A percentile compares a stretch with the other conserved stretches of the same genome.
These are phyloP conservation scores for Viridothelium virens DNA, from an alignment of 495 filamentous ascomycete species.

Conservation along the genomic window DNA sequence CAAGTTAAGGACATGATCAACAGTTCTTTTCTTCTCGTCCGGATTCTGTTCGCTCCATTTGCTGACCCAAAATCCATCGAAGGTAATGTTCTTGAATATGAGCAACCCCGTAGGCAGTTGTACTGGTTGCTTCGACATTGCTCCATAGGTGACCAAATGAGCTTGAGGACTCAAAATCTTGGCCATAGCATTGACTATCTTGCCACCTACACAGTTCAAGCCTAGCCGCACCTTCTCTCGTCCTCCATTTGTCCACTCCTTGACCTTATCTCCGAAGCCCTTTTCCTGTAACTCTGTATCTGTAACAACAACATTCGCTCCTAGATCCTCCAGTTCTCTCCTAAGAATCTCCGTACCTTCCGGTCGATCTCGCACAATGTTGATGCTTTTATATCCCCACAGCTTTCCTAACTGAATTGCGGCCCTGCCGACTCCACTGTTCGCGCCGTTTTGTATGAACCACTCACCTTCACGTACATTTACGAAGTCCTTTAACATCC, in stretches of 20 bases:
- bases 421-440: constrained; percentile 80
- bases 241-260: constrained; percentile 61
- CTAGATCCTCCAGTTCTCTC: constrained; percentile 58
- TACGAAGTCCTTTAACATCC: constrained; percentile 82
- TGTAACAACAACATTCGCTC: constrained; percentile 73
- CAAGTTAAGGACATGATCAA: constrained; percentile 71
- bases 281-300: constrained; percentile 65
- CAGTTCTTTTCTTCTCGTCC: constrained; percentile 63
- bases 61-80: constrained; percentile 92
- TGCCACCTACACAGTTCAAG: constrained; percentile 93
- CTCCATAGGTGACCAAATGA: constrained; percentile 87
- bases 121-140: constrained; percentile 82
- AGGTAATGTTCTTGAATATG: constrained; percentile 83
- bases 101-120: constrained; percentile 66
- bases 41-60: constrained; percentile 75
- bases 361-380: constrained; percentile 66
- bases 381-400: constrained; percentile 84
- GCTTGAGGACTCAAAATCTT: constrained; percentile 55
- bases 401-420: constrained; percentile 74
- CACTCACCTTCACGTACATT: constrained; percentile 64
- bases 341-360: constrained; percentile 60
- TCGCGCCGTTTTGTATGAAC: constrained; percentile 96
- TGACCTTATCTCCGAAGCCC: constrained; percentile 54
- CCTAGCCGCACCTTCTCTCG: constrained; percentile 63
- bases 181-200: constrained; percentile 64